These are phyloP conservation scores for Pseudocercospora pini-densiflorae DNA, from an alignment of 2,329 filamentous ascomycete genomes.

Conservation along the genomic window DNA sequence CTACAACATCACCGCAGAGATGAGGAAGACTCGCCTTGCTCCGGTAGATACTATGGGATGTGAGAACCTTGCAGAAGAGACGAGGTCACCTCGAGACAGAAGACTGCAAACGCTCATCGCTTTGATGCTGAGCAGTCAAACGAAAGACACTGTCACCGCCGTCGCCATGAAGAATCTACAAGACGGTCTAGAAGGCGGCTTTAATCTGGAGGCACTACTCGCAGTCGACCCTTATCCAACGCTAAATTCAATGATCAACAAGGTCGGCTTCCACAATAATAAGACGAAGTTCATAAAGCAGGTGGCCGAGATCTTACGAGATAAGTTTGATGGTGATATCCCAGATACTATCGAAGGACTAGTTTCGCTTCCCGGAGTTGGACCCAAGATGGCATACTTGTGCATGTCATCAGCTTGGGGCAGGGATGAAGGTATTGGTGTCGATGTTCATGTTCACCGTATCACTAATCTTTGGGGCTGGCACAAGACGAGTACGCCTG, in stretches of 20 bases:
- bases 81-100: constrained; percentile 58
- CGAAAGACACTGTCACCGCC: constrained; percentile 88
- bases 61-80: constrained; percentile 69
- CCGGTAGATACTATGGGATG: constrained; percentile 99
- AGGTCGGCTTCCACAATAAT: constrained; percentile 93
- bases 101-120: constrained; percentile 86
- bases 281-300: constrained; percentile 83
- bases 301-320: constrained; percentile 63
- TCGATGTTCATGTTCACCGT: constrained; percentile 93
- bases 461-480: constrained; percentile 95
- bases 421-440: constrained; percentile 76
- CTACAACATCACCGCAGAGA: constrained; percentile 76
- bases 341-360: constrained; percentile 77
- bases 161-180: constrained; percentile 81
- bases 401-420: constrained; percentile 80
- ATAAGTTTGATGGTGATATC: constrained; percentile 75
- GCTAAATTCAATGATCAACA: constrained; percentile 76
- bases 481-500: constrained; percentile 79
- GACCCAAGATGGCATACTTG: constrained; percentile 93
- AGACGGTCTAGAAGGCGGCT: constrained; percentile 67
- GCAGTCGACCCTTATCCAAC: constrained; percentile 64
- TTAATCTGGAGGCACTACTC: constrained; percentile 79
- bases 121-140: constrained; percentile 90
- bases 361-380: constrained; percentile 80
- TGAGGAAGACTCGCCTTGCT: constrained; percentile 73